Evolutionary conservation across 148 eudicot species (phyloP), one percentile per base, ranked within the genome.

Genomic region (Nyssa sinensis): DNA sequence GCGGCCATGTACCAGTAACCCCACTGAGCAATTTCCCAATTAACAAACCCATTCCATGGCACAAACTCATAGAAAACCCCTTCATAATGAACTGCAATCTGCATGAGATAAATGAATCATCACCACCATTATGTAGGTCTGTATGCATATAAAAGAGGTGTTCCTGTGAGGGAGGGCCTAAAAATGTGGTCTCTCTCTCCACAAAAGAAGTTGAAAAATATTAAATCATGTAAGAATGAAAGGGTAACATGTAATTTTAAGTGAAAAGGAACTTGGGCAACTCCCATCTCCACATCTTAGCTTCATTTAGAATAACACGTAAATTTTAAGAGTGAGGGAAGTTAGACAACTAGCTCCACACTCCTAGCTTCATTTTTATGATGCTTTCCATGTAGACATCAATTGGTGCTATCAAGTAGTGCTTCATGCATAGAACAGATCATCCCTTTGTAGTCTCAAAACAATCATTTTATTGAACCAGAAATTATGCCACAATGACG

Each of bases 31-130:
- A 94, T 71, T 33, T 94, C 97, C 92, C 93, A 94, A 33, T 81
- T 81, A 72, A 94, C 88, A 37, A 84, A 84, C 57, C 93, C 98
- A 83, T 91, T 94, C 98, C 98, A 94, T 25, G 98, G 98, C 62
- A 91, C 97, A 79, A 94, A 94, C 76, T 94, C 98, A 75, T 89
- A 91, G 73, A 91, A 91, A 74, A 85, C 78, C 75, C 98, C 98
- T 65, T 72, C 93, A 74, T 81, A 82, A 84, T 94, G 98, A 81
- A 94, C 79, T 66, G 94, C 98, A 78, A 94, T 71, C 98, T 94
- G 87, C 82, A 80, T 27, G 58, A 7, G 51, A 60, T 27, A 67
- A 53, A 24, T 51, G 55, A 31, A 61, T 31, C 33, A 72, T 27
- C 25, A 61, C 65, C 16, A 10, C 16, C n/a, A n/a, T n/a, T n/a